These are phyloP conservation scores for Wickerhamiella shivajii DNA, from an alignment of 805 yeast species.

Conservation along the genomic window DNA sequence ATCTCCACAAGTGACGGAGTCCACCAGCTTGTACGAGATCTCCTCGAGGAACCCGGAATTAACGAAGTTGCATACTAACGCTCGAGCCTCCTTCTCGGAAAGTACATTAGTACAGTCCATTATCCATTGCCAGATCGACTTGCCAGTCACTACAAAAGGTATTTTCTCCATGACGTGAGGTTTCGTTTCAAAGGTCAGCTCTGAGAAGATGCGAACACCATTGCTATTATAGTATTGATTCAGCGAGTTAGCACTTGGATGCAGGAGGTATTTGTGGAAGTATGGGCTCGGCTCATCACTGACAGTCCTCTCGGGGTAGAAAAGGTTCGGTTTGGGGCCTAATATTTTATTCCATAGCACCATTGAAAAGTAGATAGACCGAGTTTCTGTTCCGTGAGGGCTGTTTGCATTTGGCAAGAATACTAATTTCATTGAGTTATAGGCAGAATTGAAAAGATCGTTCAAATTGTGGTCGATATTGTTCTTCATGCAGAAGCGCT, in stretches of 20 bases:
- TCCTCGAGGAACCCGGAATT: slow-evolving; percentile 24
- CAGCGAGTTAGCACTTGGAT: slow-evolving; percentile 77
- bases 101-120: slow-evolving; percentile 75
- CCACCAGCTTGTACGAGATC: slow-evolving; percentile 9
- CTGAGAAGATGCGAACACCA: slow-evolving; percentile 49
- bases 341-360: slow-evolving; percentile 46
- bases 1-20: slow-evolving; percentile 9
- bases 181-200: slow-evolving; percentile 24
- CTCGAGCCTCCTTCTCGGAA: slow-evolving; percentile 20
- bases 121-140: slow-evolving; percentile 73
- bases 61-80: slow-evolving; percentile 12
- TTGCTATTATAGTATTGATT: slow-evolving; percentile 60
- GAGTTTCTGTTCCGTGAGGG: slow-evolving; percentile 46
- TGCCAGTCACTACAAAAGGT: slow-evolving; percentile 51
- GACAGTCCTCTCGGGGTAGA: slow-evolving; percentile 36
- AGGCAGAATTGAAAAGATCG: slow-evolving; percentile 32
- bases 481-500: slow-evolving; percentile 47
- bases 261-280: slow-evolving; percentile 62
- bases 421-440: slow-evolving; percentile 62
- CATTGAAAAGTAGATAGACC: slow-evolving; percentile 42
- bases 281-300: slow-evolving; percentile 32
- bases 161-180: slow-evolving; percentile 11
- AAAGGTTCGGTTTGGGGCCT: slow-evolving; percentile 56
- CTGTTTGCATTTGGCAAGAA: slow-evolving; percentile 46
- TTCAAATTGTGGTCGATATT: slow-evolving; percentile 27